Percentiles rank a stretch among this genome's conserved stretches.
These are phyloP conservation scores for Alternaria longipes DNA, from an alignment of 2,329 filamentous ascomycete species.

Conservation along the genomic window DNA sequence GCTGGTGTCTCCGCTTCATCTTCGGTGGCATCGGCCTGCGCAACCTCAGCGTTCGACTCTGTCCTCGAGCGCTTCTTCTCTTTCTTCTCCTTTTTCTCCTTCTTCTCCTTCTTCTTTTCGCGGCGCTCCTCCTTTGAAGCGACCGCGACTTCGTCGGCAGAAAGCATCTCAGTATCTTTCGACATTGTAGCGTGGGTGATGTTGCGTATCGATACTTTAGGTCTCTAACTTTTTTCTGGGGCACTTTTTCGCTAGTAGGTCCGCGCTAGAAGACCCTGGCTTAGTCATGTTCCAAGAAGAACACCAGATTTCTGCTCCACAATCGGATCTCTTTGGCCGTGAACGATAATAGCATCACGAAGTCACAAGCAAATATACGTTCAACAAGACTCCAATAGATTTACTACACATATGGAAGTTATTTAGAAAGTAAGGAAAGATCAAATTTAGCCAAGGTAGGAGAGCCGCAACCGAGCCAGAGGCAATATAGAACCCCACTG, in stretches of 20 bases:
- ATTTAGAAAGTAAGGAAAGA: constrained; percentile 4
- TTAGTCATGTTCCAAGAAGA: constrained; percentile 23
- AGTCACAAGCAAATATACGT: not conserved
- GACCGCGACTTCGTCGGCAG: constrained; percentile 16
- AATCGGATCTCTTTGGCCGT: not conserved
- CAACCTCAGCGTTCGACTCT: constrained; percentile 23
- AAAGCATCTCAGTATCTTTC: constrained; percentile 18
- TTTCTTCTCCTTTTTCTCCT: constrained; percentile 40
- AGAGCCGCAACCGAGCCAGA: constrained; percentile 7
- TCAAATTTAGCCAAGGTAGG: constrained; percentile 17
- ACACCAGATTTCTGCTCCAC: not conserved
- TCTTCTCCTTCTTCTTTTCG: constrained; percentile 43
- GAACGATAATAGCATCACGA: not conserved
- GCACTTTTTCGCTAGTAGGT: constrained; percentile 22
- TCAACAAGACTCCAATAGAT: constrained; percentile 13
- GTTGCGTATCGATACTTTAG: not conserved
- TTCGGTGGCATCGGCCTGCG: constrained; percentile 24
- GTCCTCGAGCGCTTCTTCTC: constrained; percentile 35
- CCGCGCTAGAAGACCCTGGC: constrained; percentile 13
- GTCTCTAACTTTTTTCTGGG: constrained; percentile 30
- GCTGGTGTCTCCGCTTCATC: constrained; percentile 31
- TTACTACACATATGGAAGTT: constrained; percentile 12
- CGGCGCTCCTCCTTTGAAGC: constrained; percentile 33
- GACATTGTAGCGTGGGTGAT: constrained; percentile 21
- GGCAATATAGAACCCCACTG: not conserved